Evolutionary conservation across 1,284 basidiomycete species (phyloP).

Genomic region (Heterobasidion irregulare): DNA sequence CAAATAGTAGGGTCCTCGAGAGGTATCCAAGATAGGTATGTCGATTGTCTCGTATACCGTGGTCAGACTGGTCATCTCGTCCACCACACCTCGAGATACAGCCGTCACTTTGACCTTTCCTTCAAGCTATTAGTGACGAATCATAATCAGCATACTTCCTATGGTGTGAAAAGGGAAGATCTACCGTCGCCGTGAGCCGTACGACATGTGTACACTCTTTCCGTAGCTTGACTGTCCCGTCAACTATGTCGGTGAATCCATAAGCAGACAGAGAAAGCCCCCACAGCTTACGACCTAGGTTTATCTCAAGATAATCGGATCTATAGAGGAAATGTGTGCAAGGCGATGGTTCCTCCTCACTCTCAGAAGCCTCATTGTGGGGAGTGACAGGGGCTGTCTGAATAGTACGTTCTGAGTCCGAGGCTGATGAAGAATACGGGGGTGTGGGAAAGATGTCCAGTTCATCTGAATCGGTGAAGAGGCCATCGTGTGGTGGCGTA

Average conservation of each 20-base stretch:
- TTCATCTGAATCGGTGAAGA: not conserved
- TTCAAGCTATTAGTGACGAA: slow-evolving; percentile 23
- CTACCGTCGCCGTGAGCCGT: slow-evolving; percentile 25
- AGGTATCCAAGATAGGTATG: slow-evolving; percentile 18
- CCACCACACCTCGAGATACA: slow-evolving; percentile 21
- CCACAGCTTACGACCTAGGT: slow-evolving; percentile 33
- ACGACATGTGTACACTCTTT: slow-evolving; percentile 25
- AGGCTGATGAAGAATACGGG: not conserved
- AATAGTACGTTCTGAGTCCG: not conserved
- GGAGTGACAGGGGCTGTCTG: not conserved
- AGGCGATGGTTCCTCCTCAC: not conserved
- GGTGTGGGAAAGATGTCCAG: not conserved
- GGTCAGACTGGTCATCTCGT: slow-evolving; percentile 12
- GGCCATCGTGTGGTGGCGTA: not conserved
- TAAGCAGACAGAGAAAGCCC: slow-evolving; percentile 30
- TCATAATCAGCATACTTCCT: not conserved
- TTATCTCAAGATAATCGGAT: slow-evolving; percentile 30
- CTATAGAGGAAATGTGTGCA: slow-evolving; percentile 23
- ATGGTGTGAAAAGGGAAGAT: slow-evolving; percentile 11
- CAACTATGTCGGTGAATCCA: slow-evolving; percentile 29
- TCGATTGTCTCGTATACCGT: slow-evolving; percentile 24
- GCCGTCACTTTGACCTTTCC: slow-evolving; percentile 28
- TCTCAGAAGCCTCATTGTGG: not conserved
- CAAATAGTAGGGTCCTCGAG: slow-evolving; percentile 13
- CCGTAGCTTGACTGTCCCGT: slow-evolving; percentile 29